Evolutionary conservation across 371 early-diverging fungal genomes (phyloP).

Genomic region (Syncephalastrum monosporum): DNA sequence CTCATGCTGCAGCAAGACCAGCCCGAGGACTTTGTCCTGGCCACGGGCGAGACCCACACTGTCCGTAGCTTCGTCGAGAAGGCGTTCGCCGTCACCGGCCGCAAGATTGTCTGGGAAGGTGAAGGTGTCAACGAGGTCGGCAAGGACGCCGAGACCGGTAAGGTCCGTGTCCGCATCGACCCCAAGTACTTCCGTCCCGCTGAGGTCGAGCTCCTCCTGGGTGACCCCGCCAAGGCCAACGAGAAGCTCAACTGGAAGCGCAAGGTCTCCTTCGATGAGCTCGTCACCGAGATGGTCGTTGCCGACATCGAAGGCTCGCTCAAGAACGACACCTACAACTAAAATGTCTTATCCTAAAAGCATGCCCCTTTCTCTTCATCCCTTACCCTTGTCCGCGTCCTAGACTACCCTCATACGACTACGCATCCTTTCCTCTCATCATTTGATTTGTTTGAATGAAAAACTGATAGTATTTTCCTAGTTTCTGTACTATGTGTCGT

Average conservation of each 20-base stretch:
- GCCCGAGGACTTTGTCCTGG: constrained; percentile 79
- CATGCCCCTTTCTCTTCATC: too few relatives aligned
- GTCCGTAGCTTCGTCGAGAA: constrained; percentile 79
- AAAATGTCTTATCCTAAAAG: constrained; percentile 7
- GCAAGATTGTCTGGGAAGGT: constrained; percentile 69
- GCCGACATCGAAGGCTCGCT: constrained; percentile 17
- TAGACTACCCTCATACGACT: too few relatives aligned
- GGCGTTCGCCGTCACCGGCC: constrained; percentile 66
- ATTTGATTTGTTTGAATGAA: too few relatives aligned
- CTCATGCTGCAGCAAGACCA: constrained; percentile 79
- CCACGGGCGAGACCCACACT: constrained; percentile 81
- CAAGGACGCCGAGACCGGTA: constrained; percentile 52
- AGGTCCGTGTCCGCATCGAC: constrained; percentile 57
- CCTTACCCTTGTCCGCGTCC: too few relatives aligned
- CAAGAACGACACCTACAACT: constrained; percentile 38
- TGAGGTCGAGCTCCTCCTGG: constrained; percentile 70
- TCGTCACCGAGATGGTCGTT: constrained; percentile 55
- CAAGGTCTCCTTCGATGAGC: constrained; percentile 56
- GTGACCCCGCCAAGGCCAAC: constrained; percentile 65
- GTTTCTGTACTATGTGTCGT: too few relatives aligned
- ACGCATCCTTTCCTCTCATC: too few relatives aligned
- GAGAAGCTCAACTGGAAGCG: constrained; percentile 56
- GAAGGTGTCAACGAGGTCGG: constrained; percentile 61
- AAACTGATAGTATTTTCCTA: too few relatives aligned
- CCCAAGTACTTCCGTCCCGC: constrained; percentile 71